A percentile compares a stretch with the other conserved stretches of the same genome.
phyloP scores from a whole-genome alignment of 192 early-diverging fungal genomes.

The Thoreauomyces humboldtii region DNA sequence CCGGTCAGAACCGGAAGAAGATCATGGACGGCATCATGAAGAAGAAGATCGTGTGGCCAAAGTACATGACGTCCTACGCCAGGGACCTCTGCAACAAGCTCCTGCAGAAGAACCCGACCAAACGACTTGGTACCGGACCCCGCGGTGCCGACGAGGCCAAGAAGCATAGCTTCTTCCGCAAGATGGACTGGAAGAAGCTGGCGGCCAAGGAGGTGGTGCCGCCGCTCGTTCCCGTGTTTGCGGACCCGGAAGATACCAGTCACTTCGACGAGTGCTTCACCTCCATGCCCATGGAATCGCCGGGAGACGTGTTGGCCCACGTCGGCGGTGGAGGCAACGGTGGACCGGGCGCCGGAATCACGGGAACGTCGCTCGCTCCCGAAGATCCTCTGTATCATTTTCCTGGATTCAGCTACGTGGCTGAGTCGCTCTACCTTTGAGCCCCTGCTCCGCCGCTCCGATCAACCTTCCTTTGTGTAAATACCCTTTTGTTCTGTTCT shows the following conservation, averaged over 20 bases:
- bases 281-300: slow-evolving; percentile 48
- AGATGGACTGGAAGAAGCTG: slow-evolving; percentile 57
- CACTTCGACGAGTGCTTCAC: slow-evolving; percentile 85
- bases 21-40: slow-evolving; percentile 82
- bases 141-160: slow-evolving; percentile 53
- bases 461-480: no score
- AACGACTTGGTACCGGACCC: slow-evolving; percentile 50
- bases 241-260: slow-evolving; percentile 65
- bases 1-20: slow-evolving; percentile 73
- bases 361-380: not conserved
- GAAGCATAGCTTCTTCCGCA: slow-evolving; percentile 64
- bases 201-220: slow-evolving; percentile 28
- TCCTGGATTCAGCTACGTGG: slow-evolving; percentile 43
- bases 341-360: not conserved
- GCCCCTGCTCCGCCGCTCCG: no score
- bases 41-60: slow-evolving; percentile 76
- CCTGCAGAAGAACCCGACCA: slow-evolving; percentile 56
- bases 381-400: slow-evolving; percentile 23
- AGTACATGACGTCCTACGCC: slow-evolving; percentile 77
- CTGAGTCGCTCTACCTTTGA: slow-evolving; percentile 13
- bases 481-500: no score
- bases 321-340: not conserved
- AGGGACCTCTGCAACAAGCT: slow-evolving; percentile 69
- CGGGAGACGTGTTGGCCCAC: not conserved
- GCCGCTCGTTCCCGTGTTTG: slow-evolving; percentile 47